These are phyloP conservation scores for Colletotrichum sp. DNA, from an alignment of 2,329 filamentous ascomycete genomes.

Conservation along the genomic window DNA sequence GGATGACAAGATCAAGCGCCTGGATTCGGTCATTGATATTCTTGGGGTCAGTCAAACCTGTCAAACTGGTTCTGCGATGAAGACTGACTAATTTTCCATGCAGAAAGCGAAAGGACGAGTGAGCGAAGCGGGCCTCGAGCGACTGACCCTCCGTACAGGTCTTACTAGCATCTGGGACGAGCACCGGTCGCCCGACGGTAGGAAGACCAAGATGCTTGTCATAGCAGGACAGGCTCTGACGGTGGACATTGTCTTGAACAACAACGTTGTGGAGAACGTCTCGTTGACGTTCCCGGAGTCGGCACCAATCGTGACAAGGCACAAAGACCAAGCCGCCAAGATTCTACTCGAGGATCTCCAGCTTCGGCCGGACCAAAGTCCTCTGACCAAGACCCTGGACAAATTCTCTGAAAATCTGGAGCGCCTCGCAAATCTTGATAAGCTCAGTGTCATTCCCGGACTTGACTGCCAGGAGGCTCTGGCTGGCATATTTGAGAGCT, in stretches of 20 bases:
- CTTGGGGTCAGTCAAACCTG: constrained; percentile 49
- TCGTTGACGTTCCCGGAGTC: constrained; percentile 68
- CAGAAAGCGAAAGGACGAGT: constrained; percentile 61
- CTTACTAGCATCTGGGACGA: constrained; percentile 68
- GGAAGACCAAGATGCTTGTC: constrained; percentile 60
- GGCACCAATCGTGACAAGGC: constrained; percentile 61
- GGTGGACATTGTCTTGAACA: constrained; percentile 65
- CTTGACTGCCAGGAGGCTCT: constrained; percentile 82
- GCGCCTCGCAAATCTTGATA: constrained; percentile 71
- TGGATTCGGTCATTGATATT: constrained; percentile 56
- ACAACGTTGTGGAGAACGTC: constrained; percentile 67
- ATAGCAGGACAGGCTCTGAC: constrained; percentile 67
- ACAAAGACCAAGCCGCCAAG: constrained; percentile 65
- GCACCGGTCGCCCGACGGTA: constrained; percentile 48
- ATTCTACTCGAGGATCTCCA: constrained; percentile 72
- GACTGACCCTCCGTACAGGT: constrained; percentile 71
- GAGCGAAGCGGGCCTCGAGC: constrained; percentile 76
- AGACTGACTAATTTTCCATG: background rate
- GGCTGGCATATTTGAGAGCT: constrained; percentile 73
- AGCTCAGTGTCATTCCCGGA: constrained; percentile 69
- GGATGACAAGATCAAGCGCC: constrained; percentile 59
- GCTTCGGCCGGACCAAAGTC: constrained; percentile 62
- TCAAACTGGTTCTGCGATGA: constrained; percentile 33
- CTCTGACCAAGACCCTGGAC: constrained; percentile 73
- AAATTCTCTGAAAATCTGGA: constrained; percentile 76